Evolutionary conservation across 1,139 yeast species (phyloP), one percentile per base, ranked within the genome.

Genomic region (Zygoascus hellenicus): DNA sequence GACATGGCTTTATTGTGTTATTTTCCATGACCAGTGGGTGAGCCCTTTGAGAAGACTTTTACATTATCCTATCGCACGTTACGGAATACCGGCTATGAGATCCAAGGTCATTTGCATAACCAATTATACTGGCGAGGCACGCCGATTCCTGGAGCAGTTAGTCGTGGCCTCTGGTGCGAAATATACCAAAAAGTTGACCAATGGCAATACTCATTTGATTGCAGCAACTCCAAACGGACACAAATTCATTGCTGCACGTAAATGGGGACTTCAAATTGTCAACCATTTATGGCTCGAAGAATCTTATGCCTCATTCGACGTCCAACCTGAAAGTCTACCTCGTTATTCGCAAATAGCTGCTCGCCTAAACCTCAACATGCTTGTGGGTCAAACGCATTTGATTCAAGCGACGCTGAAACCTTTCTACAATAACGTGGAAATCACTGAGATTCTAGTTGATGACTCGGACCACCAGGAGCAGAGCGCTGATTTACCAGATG

Each of bases 241-340:
- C 49, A 92, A 92, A 65, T 87, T 76, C 58, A 75, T 74, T 9
- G 87, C 92, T 9, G 95, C 95, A 0, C 63, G 69, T 31, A 67
- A 68, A 38, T 85, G 89, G 81, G 76, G 80, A 68, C 59, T 75
- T 1, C 67, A 69, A 7, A 74, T 84, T 1, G 83, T 87, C 0
- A 89, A 84, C 59, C 96, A 87, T 63, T 60, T 82, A 15, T 92
- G 98, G 98, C 66, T 92, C n/a, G 97, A 92, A 60, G 94, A 86
- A 50, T 76, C 85, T 46, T 84, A 73, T 59, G 71, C 81, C 0
- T 65, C 72, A 40, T 83, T 94, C 90, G 64, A 65, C 40, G 56
- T 72, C 5, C 70, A 77, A 55, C 76, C 79, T 40, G 70, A 66
- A 16, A 58, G 70, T 1, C 58, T 62, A 13, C 69, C 74, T 2